Evolutionary conservation across 2,329 filamentous ascomycete species (phyloP), one percentile per base, ranked within the genome.

Genomic region (Fusarium denticulatum): DNA sequence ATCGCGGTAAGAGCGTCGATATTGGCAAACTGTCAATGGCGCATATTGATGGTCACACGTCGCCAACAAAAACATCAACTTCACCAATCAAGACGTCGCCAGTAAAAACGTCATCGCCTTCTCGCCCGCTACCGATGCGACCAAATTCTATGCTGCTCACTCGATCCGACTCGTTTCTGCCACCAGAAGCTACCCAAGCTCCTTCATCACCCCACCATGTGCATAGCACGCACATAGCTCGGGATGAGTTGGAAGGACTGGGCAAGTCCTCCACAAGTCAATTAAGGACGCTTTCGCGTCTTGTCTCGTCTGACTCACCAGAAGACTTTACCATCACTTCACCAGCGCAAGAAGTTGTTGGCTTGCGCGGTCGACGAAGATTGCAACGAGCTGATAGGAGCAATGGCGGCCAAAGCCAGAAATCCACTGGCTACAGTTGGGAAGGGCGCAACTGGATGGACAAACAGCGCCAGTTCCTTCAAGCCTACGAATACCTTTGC

Each of bases 401-500:
- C 24, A 83, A 84, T 40, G 84, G 83, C 32, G 82, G 81, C 30
- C 85, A 85, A 28, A 83, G 86, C 47, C 84, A 87, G 71, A 85
- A 86, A 72, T 81, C 79, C 11, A 85, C 84, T 63, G 86, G 83
- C 32, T 94, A 92, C 74, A 89, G 91, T 55, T 96, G 95, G 92
- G 90, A 94, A 72, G 91, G 92, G 26, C 90, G 93, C 56, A 97
- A 96, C 80, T 99, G 96, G 96, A 99, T 99, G 96, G 96, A 99
- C 82, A 96, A 97, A 80, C 96, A 99, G 81, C 90, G 96, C 32
- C 96, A 98, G 81, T 98, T 98, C 79, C 85, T 99, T 60, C 94
- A 97, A 82, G 96, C 96, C 12, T 99, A 99, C 80, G 96, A 99
- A 82, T 99, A 99, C 81, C 92, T 99, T 42, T 99, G 96, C 81